Conservation (phyloP, 768 basidiomycete genomes). For the Lactifluus pinguis region DNA sequence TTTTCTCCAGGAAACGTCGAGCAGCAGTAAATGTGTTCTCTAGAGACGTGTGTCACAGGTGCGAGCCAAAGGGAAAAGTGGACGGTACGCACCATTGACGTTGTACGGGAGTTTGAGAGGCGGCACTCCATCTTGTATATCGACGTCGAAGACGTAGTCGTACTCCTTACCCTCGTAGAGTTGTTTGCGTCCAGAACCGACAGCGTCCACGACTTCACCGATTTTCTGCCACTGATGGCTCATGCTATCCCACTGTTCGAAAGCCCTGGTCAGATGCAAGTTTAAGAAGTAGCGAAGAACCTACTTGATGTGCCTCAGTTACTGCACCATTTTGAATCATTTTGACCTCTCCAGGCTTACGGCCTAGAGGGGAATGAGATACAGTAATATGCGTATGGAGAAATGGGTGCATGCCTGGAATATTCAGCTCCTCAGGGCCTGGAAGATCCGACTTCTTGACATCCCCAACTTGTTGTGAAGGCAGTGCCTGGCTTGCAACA, state of each 20-base stretch:
- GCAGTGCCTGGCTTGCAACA: slow-evolving; percentile 70
- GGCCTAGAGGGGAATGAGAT: slow-evolving; percentile 41
- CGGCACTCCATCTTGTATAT: slow-evolving; percentile 86
- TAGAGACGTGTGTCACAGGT: slow-evolving; percentile 25
- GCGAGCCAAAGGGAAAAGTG: neutral
- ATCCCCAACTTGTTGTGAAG: slow-evolving; percentile 79
- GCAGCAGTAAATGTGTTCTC: slow-evolving; percentile 91
- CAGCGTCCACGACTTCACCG: slow-evolving; percentile 92
- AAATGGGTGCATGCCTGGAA: slow-evolving; percentile 46
- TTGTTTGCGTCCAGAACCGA: slow-evolving; percentile 83
- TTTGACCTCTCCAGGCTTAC: slow-evolving; percentile 86
- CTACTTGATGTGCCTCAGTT: slow-evolving; percentile 88
- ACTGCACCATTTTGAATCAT: slow-evolving; percentile 75
- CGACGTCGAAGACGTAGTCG: slow-evolving; percentile 99
- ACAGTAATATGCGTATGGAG: neutral
- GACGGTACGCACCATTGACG: slow-evolving; percentile 49
- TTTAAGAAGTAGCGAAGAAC: slow-evolving; percentile 11
- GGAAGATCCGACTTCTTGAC: slow-evolving; percentile 88
- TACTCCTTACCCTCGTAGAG: slow-evolving; percentile 92
- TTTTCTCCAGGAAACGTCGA: slow-evolving; percentile 72
- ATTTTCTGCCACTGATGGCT: slow-evolving; percentile 79
- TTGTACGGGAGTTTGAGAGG: slow-evolving; percentile 94
- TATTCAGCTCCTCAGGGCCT: slow-evolving; percentile 67
- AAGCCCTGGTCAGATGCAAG: neutral
- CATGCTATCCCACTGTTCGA: slow-evolving; percentile 66